Evolutionary conservation across 208 protist species (phyloP), one percentile per base, ranked within the genome.

Genomic region (Trypanosoma theileri): DNA sequence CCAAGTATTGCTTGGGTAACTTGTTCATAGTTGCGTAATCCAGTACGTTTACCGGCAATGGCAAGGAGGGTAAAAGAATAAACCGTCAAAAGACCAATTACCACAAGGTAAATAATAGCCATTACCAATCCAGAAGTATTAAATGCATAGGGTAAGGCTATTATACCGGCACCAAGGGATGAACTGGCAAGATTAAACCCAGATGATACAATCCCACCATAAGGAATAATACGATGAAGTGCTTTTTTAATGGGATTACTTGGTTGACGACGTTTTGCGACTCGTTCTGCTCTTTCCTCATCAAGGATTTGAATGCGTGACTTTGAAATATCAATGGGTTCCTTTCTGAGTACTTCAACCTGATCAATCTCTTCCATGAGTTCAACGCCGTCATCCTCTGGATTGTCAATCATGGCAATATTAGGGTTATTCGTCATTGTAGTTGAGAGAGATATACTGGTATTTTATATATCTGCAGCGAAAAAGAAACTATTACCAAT

Each of bases 91-190:
- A 58, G 10, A n/a, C 60, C 71, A n/a, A 83, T 71, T n/a, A 89
- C 42, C 17, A 91, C 66, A 40, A 93, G 69, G 69, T 84, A 86
- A 45, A 92, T 73, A 26, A 88, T 42, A 2, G 78, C 69, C 77
- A 93, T 84, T 21, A 81, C 62, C 19, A 93, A 26, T 14, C 89
- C 89, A 41, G 65, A 79, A 4, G 45, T 72, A 19, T 72, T 46
- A 51, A 88, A 89, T 46, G 89, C 80, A 14, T 53, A 77, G 7
- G 85, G 84, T 0, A 95, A 68, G 13, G 82, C 72, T 50, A 95
- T 79, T 52, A 91, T 89, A 31, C 86, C 86, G 21, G 75, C 89
- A 9, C 89, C 89, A 19, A 93, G 44, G 31, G 82, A 80, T 19
- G 77, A 77, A 65, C 70, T 82, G 31, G 79, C 82, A 6, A 95